A percentile compares a stretch with the other conserved stretches of the same genome.
Conservation (phyloP, 352 stramenopile genomes). For the Phytophthora pisi region DNA sequence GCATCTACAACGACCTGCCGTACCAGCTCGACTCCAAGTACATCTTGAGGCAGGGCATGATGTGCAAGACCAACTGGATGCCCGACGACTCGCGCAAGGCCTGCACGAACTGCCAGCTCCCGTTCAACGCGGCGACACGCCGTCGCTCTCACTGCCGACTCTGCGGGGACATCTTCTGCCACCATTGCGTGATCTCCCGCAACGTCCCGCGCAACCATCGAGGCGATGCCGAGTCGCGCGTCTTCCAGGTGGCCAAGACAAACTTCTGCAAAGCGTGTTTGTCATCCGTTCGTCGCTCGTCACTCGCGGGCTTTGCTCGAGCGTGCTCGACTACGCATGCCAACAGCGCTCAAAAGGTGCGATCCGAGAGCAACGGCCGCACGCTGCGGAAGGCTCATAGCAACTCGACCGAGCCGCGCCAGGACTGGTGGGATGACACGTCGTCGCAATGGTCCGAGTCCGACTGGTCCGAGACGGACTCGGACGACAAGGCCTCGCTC, state of each 20-base stretch:
- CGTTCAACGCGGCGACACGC: constrained; percentile 61
- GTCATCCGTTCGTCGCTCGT: constrained; percentile 39
- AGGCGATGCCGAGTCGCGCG: constrained; percentile 35
- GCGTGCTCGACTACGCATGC: constrained; percentile 13
- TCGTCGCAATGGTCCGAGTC: constrained; percentile 35
- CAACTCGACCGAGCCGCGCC: constrained; percentile 8
- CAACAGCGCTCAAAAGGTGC: constrained; percentile 7
- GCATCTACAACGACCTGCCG: constrained; percentile 61
- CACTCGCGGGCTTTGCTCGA: background rate
- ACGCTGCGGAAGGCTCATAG: constrained; percentile 23
- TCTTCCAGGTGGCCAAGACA: constrained; percentile 60
- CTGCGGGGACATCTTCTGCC: constrained; percentile 80
- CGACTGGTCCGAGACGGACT: constrained; percentile 54
- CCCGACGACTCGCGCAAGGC: constrained; percentile 52
- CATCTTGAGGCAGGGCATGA: constrained; percentile 59
- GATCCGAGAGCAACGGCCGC: constrained; percentile 5
- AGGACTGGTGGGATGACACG: constrained; percentile 36
- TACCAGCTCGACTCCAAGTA: constrained; percentile 65
- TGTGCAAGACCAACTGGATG: constrained; percentile 63
- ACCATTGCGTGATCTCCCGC: constrained; percentile 65
- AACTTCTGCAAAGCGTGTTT: constrained; percentile 69
- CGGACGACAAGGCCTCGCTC: constrained; percentile 44
- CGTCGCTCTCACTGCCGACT: constrained; percentile 76
- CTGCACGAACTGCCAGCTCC: constrained; percentile 64
- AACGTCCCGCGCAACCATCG: constrained; percentile 40